Conservation (phyloP, 2,329 filamentous ascomycete genomes). For the Aspergillus sp. region DNA sequence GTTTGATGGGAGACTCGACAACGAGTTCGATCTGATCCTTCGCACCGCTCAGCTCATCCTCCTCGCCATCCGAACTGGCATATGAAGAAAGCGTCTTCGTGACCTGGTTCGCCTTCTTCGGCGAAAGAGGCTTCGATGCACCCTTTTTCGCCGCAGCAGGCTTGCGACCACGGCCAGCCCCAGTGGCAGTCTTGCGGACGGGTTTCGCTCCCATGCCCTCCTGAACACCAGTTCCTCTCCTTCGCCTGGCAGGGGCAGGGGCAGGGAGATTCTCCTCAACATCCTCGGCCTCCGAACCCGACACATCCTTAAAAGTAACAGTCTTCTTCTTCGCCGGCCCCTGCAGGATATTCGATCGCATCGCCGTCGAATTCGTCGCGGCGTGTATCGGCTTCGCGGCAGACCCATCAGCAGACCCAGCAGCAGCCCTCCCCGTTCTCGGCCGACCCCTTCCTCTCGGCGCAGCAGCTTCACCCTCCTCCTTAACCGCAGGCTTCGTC, state of each 20-base stretch:
- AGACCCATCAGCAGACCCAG: constrained; percentile 4
- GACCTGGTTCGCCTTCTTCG: constrained; percentile 41
- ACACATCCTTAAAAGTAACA: constrained; percentile 38
- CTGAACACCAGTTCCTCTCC: constrained; percentile 15
- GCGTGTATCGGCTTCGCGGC: constrained; percentile 16
- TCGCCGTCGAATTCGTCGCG: constrained; percentile 18
- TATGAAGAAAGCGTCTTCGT: constrained; percentile 31
- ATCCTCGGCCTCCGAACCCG: constrained; percentile 35
- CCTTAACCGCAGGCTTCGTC: constrained; percentile 6
- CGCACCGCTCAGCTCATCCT: constrained; percentile 33
- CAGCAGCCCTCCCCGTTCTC: too few relatives aligned
- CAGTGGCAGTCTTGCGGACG: constrained; percentile 32
- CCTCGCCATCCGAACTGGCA: constrained; percentile 30
- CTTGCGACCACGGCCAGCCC: constrained; percentile 20
- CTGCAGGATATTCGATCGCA: constrained; percentile 21
- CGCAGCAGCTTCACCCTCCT: constrained; percentile 7
- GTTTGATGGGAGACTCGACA: constrained; percentile 27
- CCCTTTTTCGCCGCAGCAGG: constrained; percentile 24
- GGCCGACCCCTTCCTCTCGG: constrained; percentile 23
- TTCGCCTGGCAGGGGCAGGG: constrained; percentile 14
- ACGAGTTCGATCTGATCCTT: constrained; percentile 27
- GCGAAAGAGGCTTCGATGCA: constrained; percentile 33
- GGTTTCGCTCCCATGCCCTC: constrained; percentile 37
- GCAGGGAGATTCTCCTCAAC: constrained; percentile 16
- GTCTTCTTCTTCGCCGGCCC: constrained; percentile 34